phyloP scores from a whole-genome alignment of 306 rosid genomes.

The Vachellia pachyceras region DNA sequence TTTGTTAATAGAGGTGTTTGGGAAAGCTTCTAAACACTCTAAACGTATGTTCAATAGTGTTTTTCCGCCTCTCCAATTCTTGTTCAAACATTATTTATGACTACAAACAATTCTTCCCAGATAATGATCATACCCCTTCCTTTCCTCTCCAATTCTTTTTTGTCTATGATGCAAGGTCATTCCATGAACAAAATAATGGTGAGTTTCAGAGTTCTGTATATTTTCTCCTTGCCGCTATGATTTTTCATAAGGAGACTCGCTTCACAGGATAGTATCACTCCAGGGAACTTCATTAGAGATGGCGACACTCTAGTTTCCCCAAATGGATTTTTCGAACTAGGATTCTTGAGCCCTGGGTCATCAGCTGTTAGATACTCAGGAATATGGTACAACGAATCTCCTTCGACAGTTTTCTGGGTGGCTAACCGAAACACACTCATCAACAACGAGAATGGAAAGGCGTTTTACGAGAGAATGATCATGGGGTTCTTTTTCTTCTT shows the following conservation, averaged over 20 bases:
- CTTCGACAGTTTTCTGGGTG: conserved; percentile 42
- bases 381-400: conserved; percentile 42
- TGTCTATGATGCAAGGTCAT: not conserved
- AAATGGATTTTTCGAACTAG: conserved; percentile 36
- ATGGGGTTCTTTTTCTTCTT: conserved; percentile 37
- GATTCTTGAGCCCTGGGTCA: conserved; percentile 36
- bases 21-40: no score
- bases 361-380: conserved; percentile 32
- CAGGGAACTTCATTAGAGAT: conserved; percentile 19
- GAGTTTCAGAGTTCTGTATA: not conserved
- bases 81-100: no score
- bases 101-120: not conserved
- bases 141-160: not conserved
- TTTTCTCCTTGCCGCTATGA: not conserved
- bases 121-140: no score
- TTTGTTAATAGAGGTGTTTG: no score
- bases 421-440: conserved; percentile 32
- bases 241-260: not conserved
- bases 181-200: not conserved
- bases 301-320: conserved; percentile 36
- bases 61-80: no score
- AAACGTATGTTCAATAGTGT: no score
- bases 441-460: not conserved
- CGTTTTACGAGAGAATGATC: conserved; percentile 11
- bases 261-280: conserved; percentile 2